These are phyloP conservation scores for Metarhizium brunneum DNA, from an alignment of 2,329 filamentous ascomycete species.

Conservation along the genomic window DNA sequence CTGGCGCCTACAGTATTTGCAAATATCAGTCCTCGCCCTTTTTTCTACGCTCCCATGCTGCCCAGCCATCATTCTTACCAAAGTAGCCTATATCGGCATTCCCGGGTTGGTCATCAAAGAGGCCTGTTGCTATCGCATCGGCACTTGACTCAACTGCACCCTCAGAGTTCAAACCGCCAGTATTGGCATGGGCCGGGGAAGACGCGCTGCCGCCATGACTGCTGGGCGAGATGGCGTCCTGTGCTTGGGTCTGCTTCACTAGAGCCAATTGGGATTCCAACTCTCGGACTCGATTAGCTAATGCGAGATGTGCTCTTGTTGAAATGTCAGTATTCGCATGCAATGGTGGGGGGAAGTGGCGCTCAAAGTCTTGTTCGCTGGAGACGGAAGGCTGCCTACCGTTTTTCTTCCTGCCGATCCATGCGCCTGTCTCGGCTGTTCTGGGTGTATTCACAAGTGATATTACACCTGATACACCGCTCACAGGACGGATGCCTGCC, in stretches of 20 bases:
- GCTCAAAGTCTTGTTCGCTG: background rate
- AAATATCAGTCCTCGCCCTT: background rate
- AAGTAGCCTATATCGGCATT: constrained; percentile 18
- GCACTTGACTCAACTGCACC: constrained; percentile 14
- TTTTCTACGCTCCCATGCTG: background rate
- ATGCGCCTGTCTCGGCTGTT: constrained; percentile 15
- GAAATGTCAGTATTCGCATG: background rate
- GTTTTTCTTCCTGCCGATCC: constrained; percentile 13
- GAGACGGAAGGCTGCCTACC: constrained; percentile 1
- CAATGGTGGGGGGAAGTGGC: background rate
- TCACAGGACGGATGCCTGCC: constrained; percentile 12
- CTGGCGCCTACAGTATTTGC: constrained; percentile 13
- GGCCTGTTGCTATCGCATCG: constrained; percentile 18
- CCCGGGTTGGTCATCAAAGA: constrained; percentile 17
- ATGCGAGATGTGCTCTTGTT: background rate
- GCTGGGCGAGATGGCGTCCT: background rate
- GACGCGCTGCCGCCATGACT: background rate
- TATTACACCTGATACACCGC: constrained; percentile 9
- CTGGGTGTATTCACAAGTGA: constrained; percentile 13
- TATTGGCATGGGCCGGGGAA: background rate
- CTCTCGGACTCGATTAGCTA: constrained; percentile 1
- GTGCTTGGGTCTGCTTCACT: background rate
- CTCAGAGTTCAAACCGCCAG: background rate
- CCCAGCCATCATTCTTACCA: constrained; percentile 7
- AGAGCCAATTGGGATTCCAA: constrained; percentile 2